Base-by-base conservation (phyloP, 148 eudicot species). In the Amaranthus hypochondriacus region DNA sequence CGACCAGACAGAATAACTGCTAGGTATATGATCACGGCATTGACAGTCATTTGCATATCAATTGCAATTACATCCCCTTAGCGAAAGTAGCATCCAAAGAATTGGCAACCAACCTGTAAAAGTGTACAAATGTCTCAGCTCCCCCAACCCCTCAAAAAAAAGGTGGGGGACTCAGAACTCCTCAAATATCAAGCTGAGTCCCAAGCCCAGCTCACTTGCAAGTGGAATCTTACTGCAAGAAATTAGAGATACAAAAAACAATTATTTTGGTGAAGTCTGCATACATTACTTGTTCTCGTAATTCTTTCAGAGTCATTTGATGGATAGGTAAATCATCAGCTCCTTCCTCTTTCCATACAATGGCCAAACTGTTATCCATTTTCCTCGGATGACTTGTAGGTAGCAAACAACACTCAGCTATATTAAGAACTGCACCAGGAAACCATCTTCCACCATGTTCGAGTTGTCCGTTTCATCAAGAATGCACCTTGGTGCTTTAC, bases 41-140 rank as follows among this genome's bases (percentile, higher is more conserved):
- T 86, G 64, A 74, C 86, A 0, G 97, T 95, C 98, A 95, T 95
- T 43, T 90, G 96, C 98, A 95, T 95, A 78, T 86, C 98, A 80
- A 95, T 86, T 61, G 97, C 98, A 84, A 95, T 92, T 43, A 90
- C 81, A 79, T 87, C 97, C 96, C 96, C 85, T 85, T 90, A 12
- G 83, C 81, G 77, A 95, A 95, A 62, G 82, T 78, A 66, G 74
- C 67, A 76, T 86, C 93, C 78, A 95, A 77, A 68, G 97, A 92
- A 82, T 84, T 84, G 62, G 98, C 97, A 71, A 95, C 96, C 75
- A 89, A 73, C 97, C 98, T 95, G 83, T 50, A 8, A 71, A 67
- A 50, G 15, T 46, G 14, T 65, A 21, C 48, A 70, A 73, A 51
- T 55, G 9, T 66, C 14, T 71, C 2, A 49, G 56, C 44, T 39